phyloP scores from a whole-genome alignment of 75 land plant genomes.

The Picea sitchensis region DNA sequence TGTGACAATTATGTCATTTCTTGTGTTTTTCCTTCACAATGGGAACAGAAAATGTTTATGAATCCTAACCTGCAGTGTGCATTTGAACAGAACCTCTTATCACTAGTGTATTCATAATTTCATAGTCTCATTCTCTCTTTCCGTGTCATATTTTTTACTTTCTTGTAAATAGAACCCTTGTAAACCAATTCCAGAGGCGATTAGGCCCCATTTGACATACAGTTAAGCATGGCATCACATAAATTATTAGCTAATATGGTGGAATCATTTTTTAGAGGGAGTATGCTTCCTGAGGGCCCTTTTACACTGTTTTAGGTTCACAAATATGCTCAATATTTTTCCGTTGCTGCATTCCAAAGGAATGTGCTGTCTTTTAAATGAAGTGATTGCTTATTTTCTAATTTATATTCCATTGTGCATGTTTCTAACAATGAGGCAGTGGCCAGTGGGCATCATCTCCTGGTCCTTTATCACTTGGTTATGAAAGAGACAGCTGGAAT shows the following conservation, averaged over 20 bases:
- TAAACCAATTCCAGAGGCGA: too few relatives aligned
- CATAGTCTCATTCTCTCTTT: too few relatives aligned
- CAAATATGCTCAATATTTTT: background rate
- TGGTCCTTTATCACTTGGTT: slow-evolving; percentile 36
- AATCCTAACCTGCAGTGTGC: too few relatives aligned
- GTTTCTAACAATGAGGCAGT: slow-evolving; percentile 34
- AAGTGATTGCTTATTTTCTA: background rate
- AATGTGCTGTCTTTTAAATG: background rate
- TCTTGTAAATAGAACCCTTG: too few relatives aligned
- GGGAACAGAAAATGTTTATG: too few relatives aligned
- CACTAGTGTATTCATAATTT: too few relatives aligned
- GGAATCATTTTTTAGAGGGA: background rate
- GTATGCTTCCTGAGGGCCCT: background rate
- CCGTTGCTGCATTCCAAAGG: background rate
- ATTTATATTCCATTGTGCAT: slow-evolving; percentile 6
- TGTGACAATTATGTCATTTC: too few relatives aligned
- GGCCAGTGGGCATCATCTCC: slow-evolving; percentile 63
- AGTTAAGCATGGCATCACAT: too few relatives aligned
- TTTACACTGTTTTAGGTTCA: background rate
- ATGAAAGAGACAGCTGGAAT: slow-evolving; percentile 71
- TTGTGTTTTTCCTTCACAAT: too few relatives aligned
- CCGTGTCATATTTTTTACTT: too few relatives aligned
- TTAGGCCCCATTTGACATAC: too few relatives aligned
- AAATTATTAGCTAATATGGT: background rate
- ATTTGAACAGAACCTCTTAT: too few relatives aligned